Evolutionary conservation across 1,284 basidiomycete species (phyloP).

Genomic region (Cystobasidiaceae sp.): DNA sequence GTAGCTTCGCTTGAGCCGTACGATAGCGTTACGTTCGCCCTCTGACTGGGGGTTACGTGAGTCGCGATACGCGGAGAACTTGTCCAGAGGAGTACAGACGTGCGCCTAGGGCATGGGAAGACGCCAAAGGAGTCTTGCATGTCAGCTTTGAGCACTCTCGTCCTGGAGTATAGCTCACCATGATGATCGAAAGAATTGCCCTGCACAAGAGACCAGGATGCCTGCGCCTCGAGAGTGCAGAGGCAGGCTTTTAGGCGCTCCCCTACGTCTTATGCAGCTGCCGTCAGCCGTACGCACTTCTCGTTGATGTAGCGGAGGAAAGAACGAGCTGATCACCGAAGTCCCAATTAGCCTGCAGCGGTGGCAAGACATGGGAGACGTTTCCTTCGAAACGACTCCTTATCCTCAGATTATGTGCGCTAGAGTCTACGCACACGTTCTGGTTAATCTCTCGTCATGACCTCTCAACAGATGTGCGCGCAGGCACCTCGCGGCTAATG

Average conservation of each 20-base stretch:
- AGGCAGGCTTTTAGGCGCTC: not conserved
- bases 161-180: not conserved
- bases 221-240: not conserved
- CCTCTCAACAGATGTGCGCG: not conserved
- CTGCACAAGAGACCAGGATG: not conserved
- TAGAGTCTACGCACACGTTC: too few relatives aligned
- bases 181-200: not conserved
- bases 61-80: conserved; percentile 46
- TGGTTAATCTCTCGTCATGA: not conserved
- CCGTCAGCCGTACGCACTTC: too few relatives aligned
- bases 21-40: conserved; percentile 18
- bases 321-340: too few relatives aligned
- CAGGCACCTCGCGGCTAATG: not conserved
- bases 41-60: conserved; percentile 39
- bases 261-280: too few relatives aligned
- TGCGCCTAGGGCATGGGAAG: too few relatives aligned
- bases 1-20: too few relatives aligned
- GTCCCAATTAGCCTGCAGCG: too few relatives aligned
- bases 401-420: too few relatives aligned
- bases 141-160: not conserved
- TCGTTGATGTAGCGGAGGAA: too few relatives aligned
- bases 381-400: too few relatives aligned
- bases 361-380: too few relatives aligned
- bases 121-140: too few relatives aligned
- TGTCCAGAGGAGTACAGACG: conserved; percentile 34